A percentile compares a stretch with the other conserved stretches of the same genome.
Conservation (phyloP, 495 filamentous ascomycete genomes). For the Chaetomium tenue region DNA sequence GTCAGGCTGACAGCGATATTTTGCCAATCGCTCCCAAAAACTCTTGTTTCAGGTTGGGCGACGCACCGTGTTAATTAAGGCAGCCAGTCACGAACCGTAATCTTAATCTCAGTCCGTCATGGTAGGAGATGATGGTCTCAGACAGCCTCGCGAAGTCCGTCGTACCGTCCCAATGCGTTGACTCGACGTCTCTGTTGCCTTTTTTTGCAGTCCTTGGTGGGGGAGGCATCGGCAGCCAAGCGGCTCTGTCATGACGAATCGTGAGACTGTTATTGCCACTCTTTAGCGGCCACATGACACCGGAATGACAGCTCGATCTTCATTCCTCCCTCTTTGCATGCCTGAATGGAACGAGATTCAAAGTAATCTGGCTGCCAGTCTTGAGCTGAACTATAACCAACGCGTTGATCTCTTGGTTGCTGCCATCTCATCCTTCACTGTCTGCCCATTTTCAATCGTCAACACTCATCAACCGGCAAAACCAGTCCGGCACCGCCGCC, state of each 20-base stretch:
- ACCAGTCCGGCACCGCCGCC: neutral
- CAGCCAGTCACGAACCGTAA: neutral
- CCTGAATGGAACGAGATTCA: neutral
- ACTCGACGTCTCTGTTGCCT: neutral
- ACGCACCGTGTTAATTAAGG: neutral
- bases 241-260: neutral
- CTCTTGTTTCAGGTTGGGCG: conserved; percentile 13
- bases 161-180: neutral
- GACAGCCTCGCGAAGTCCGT: neutral
- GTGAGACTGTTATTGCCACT: neutral
- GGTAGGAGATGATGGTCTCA: neutral
- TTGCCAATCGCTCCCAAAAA: neutral
- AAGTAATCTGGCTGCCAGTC: neutral
- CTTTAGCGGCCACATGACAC: neutral
- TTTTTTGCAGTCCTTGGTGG: neutral
- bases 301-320: too few species aligned
- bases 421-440: too few species aligned
- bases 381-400: neutral
- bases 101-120: neutral
- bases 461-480: neutral
- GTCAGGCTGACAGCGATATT: neutral
- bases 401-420: too few species aligned
- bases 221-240: neutral
- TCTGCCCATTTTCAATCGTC: neutral
- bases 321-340: too few species aligned